Evolutionary conservation across 768 basidiomycete genomes (phyloP), one percentile per base, ranked within the genome.

Genomic region (Termitomyces bulborhizus): DNA sequence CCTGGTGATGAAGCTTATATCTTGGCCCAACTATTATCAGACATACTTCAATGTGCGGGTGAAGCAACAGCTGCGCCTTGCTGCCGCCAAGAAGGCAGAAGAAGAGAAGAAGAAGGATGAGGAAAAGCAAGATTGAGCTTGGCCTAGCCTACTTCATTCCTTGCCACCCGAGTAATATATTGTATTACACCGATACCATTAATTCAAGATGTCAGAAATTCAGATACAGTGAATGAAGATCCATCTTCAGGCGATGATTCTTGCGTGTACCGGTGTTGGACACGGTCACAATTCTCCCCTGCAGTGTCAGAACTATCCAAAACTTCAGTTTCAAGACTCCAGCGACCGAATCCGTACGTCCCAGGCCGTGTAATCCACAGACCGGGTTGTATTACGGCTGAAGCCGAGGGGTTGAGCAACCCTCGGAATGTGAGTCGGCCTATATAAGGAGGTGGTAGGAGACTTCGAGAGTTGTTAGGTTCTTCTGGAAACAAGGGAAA

Each of bases 41-140:
- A 88, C 86, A 3, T 78, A 83, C 66, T 85, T 89, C 73, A 92
- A 89, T 66, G 78, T 83, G 58, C 82, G 83, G 57, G 73, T 85
- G 55, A 91, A 92, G 73, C 79, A 78, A 63, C 55, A 56, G 21
- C 59, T 83, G 54, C 78, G 76, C 18, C 68, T 84, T 40, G 81
- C 80, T 34, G 78, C 77, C 6, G 70, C 74, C 49, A 80, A 74
- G 62, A 83, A 82, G 63, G 78, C 82, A 63, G 70, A 73, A 41
- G 53, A 59, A 61, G 69, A 70, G 41, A 65, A 68, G 41, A 65
- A 68, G 54, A 65, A 67, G 43, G 65, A 68, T 37, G 31, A 52
- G 24, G 46, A 58, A n/a, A 34, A 57, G 24, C 15, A 51, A 34
- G 46, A 45, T 12, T 40, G 27, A 51, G 44, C 37, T 18, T 37